These are phyloP conservation scores for Saccharomyces mikatae DNA, from an alignment of 805 yeast species.

Conservation along the genomic window DNA sequence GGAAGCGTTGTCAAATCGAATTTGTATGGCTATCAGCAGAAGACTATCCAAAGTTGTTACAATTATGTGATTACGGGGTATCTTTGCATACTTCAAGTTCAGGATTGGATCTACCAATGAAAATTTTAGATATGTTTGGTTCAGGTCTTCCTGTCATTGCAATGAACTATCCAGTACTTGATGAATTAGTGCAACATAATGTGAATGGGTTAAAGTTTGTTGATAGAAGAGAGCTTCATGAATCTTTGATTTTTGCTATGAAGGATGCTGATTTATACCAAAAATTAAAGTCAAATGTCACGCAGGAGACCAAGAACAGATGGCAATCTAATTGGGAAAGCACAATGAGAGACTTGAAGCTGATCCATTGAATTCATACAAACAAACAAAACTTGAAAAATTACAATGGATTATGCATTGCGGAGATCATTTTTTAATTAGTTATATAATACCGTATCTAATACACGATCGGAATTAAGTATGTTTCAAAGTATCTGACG, in stretches of 20 bases:
- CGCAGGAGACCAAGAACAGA: conserved; percentile 53
- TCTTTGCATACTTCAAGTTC: conserved; percentile 88
- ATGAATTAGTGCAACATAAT: conserved; percentile 63
- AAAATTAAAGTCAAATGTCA: conserved; percentile 58
- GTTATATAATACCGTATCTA: too few relatives aligned
- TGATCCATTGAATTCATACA: conserved; percentile 8
- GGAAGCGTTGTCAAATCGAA: conserved; percentile 46
- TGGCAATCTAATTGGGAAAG: conserved; percentile 76
- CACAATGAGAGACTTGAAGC: conserved; percentile 19
- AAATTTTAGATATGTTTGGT: conserved; percentile 91
- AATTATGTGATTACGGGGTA: conserved; percentile 76
- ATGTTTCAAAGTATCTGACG: too few relatives aligned
- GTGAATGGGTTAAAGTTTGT: conserved; percentile 60
- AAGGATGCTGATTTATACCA: conserved; percentile 29
- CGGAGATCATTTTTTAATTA: too few relatives aligned
- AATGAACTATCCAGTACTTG: conserved; percentile 64
- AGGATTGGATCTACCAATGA: conserved; percentile 95
- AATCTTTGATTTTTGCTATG: conserved; percentile 33
- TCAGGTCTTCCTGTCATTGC: conserved; percentile 90
- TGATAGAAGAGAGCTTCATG: conserved; percentile 38
- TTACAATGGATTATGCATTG: too few relatives aligned
- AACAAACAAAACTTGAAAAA: too few relatives aligned
- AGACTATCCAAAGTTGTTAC: conserved; percentile 70
- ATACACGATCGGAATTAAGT: too few relatives aligned
- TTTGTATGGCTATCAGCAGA: conserved; percentile 71